phyloP scores from a whole-genome alignment of 2,329 filamentous ascomycete species.

The Aspergillus sp. region DNA sequence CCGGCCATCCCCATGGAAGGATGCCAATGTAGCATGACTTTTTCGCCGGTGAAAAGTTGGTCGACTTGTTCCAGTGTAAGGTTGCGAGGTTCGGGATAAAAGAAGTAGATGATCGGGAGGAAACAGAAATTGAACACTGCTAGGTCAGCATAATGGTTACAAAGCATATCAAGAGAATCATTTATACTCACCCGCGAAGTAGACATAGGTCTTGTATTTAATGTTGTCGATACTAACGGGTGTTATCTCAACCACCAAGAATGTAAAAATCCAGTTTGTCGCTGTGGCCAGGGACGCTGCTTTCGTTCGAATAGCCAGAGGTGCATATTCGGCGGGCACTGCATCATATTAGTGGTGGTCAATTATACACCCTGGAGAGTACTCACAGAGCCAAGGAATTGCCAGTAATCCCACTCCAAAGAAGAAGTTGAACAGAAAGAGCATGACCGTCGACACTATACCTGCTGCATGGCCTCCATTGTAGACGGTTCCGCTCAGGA shows the following conservation, averaged over 20 bases:
- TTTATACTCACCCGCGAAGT: slow-evolving; percentile 28
- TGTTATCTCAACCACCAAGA: slow-evolving; percentile 43
- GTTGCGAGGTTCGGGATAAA: slow-evolving; percentile 31
- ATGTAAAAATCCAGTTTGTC: slow-evolving; percentile 49
- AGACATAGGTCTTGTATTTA: slow-evolving; percentile 40
- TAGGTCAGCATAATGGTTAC: background rate
- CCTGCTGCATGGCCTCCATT: slow-evolving; percentile 33
- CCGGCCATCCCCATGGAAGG: slow-evolving; percentile 20
- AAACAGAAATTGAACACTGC: slow-evolving; percentile 44
- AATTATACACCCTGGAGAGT: no score
- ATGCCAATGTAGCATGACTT: slow-evolving; percentile 26
- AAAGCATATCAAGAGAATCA: background rate
- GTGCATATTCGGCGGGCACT: slow-evolving; percentile 44
- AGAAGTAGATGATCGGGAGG: slow-evolving; percentile 44
- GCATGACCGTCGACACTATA: slow-evolving; percentile 44
- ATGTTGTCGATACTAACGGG: slow-evolving; percentile 39
- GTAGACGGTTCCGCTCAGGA: slow-evolving; percentile 42
- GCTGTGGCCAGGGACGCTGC: slow-evolving; percentile 47
- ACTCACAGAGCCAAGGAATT: slow-evolving; percentile 37
- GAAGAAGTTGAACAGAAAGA: slow-evolving; percentile 53
- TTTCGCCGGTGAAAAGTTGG: slow-evolving; percentile 29
- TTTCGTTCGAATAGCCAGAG: slow-evolving; percentile 45
- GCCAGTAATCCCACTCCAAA: slow-evolving; percentile 47
- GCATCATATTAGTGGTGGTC: background rate
- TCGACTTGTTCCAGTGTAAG: slow-evolving; percentile 33